Percentiles rank a stretch among this genome's conserved stretches.
These are phyloP conservation scores for Stachybotrys elegans DNA, from an alignment of 2,329 filamentous ascomycete genomes.

Conservation along the genomic window DNA sequence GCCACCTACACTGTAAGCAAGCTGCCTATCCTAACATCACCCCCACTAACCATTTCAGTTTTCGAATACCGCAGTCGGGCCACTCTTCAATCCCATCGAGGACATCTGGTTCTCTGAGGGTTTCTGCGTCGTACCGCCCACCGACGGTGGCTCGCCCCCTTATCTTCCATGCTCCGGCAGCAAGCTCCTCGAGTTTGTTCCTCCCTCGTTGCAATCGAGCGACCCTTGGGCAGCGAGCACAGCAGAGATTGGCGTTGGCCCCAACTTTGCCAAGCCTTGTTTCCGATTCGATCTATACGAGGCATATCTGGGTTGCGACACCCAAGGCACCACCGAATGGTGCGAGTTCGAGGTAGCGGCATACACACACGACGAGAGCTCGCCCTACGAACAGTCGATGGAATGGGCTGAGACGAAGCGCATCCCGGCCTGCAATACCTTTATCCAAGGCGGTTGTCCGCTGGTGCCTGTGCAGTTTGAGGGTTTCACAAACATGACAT, in stretches of 20 bases:
- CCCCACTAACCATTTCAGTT: constrained; percentile 25
- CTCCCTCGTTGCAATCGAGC: constrained; percentile 26
- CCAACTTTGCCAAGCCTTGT: constrained; percentile 28
- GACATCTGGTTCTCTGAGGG: constrained; percentile 38
- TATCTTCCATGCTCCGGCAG: constrained; percentile 33
- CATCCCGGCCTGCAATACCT: constrained; percentile 30
- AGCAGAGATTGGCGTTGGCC: constrained; percentile 34
- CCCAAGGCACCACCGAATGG: constrained; percentile 27
- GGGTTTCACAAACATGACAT: constrained; percentile 33
- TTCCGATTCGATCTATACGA: constrained; percentile 35
- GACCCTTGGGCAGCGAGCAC: constrained; percentile 21
- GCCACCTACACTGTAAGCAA: constrained; percentile 30
- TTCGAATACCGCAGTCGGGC: constrained; percentile 28
- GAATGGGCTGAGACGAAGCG: constrained; percentile 35
- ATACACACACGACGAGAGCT: constrained; percentile 28
- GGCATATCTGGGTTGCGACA: constrained; percentile 33
- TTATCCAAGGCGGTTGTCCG: constrained; percentile 25
- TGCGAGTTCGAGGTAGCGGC: constrained; percentile 38
- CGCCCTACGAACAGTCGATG: constrained; percentile 28
- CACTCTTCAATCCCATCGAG: constrained; percentile 33
- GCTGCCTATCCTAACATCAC: neutral
- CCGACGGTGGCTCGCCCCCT: constrained; percentile 23
- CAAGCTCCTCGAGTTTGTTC: constrained; percentile 34
- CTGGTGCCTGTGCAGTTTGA: constrained; percentile 30
- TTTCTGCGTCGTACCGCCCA: constrained; percentile 31